A percentile compares a stretch with the other conserved stretches of the same genome.
Evolutionary conservation across 1,284 basidiomycete species (phyloP).

Genomic region (Inonotus obliquus): DNA sequence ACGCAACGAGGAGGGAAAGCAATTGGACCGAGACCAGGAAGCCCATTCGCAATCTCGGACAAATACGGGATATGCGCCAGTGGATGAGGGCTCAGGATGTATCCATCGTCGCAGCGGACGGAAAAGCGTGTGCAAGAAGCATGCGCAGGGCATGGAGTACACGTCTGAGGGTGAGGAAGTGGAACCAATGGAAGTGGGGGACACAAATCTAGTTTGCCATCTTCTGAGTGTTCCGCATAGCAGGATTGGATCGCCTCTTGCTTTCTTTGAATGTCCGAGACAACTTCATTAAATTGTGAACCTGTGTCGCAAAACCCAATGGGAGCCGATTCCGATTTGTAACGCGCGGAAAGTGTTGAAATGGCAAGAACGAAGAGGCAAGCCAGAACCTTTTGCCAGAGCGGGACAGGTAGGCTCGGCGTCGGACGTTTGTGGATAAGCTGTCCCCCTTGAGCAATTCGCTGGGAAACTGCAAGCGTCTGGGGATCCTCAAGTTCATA

Average conservation of each 20-base stretch:
- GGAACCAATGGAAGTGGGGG: constrained; percentile 51
- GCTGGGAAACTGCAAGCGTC: constrained; percentile 32
- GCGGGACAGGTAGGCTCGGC: constrained; percentile 19
- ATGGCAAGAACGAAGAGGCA: constrained; percentile 34
- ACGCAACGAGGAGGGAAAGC: constrained; percentile 78
- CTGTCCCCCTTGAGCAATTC: constrained; percentile 32
- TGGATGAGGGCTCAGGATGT: constrained; percentile 62
- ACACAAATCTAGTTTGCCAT: constrained; percentile 40
- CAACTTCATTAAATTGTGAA: constrained; percentile 54
- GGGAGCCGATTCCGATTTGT: constrained; percentile 61
- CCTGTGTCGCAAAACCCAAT: constrained; percentile 84
- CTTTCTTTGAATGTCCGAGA: constrained; percentile 44
- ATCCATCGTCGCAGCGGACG: constrained; percentile 71
- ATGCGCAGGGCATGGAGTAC: constrained; percentile 82
- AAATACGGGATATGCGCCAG: constrained; percentile 46
- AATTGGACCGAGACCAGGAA: constrained; percentile 75
- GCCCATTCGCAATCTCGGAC: constrained; percentile 53
- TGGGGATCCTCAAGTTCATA: constrained; percentile 18
- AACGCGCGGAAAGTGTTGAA: constrained; percentile 42
- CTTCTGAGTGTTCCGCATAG: constrained; percentile 33
- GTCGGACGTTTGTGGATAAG: constrained; percentile 21
- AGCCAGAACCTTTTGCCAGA: constrained; percentile 36
- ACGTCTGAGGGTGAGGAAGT: constrained; percentile 61
- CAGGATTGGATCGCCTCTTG: constrained; percentile 54
- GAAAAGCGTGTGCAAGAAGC: constrained; percentile 66